Evolutionary conservation across 225 moss, liverwort and hornwort species (phyloP), one percentile per base, ranked within the genome.

Genomic region (Marchantia paleacea): DNA sequence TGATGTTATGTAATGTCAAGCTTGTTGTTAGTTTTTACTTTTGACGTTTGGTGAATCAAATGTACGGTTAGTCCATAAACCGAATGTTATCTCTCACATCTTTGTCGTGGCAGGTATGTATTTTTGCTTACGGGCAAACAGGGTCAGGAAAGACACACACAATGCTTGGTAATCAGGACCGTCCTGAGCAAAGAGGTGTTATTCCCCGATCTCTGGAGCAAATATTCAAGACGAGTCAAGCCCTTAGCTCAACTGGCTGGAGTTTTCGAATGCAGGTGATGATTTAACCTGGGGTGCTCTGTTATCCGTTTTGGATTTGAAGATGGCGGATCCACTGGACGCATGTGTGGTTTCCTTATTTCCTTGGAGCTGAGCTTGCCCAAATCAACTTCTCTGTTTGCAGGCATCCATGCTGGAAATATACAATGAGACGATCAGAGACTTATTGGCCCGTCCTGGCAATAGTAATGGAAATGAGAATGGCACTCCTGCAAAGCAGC

Each of bases 371-470:
- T 70, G 70, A 70, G 49, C 19, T 8, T 31, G 19, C 0, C 22
- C 48, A 18, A 7, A 39, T 7, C 2, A 39, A 39, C 12, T 24
- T 51, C 31, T 18, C 16, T n/a, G 22, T 24, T n/a, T 80, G 50
- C 89, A 97, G 97, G 97, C 97, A 64, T 97, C 97, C 5, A 97
- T 97, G 97, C 87, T 97, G 77, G 97, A 97, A 81, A 97, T 97
- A 64, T 97, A 97, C 84, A 97, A 97, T 76, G 97, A 97, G 77
- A 89, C 90, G 20, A 97, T 97, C 69, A 90, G 97, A 72, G 97
- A 97, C 84, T 85, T 97, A 85, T 54, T 97, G 82, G 84, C 84
- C 65, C 84, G 89, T 74, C 78, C 85, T 9, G 82, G 72, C 61
- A 86, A 80, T 50, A 28, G 79, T 71, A 88, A 84, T 62, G 88